Base-by-base conservation (phyloP, 2,329 filamentous ascomycete genomes). In the Fusarium abutilonis region DNA sequence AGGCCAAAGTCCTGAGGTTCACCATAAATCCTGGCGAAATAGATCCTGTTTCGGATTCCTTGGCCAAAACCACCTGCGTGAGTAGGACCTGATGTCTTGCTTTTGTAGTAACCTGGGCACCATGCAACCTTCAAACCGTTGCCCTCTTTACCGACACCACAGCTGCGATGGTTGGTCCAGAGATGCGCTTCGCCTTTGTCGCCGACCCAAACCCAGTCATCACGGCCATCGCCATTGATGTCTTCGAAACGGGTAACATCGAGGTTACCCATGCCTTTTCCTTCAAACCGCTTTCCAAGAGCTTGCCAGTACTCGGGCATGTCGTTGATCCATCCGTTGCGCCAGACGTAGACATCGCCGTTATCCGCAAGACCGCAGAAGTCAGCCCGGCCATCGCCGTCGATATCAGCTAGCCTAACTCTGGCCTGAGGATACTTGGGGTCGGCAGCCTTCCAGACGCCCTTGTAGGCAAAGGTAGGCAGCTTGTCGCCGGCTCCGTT, bases 231-330 rank as follows among this genome's bases (percentile, higher is more conserved):
- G 8, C 41, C 48, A 26, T 56, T 51, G 38, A 72, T 60, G 32
- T 72, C 70, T 15, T 65, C 57, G 21, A 70, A 67, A 1, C 60
- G 57, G 3, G 68, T 36, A 3, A 69, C 69, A 6, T 26, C 21
- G 4, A 65, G 13, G 36, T 69, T 52, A 1, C 67, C 68, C 52
- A 64, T 70, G n/a, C 14, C n/a, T 35, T 66, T 59, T 6, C 34
- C 52, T 2, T 45, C 46, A 34, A 69, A 73, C 2, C 60, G 39
- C 17, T 55, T n/a, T 4, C 60, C 72, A 32, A 77, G 63, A 4
- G 61, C 45, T 54, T 78, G 73, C 74, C 75, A 78, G 8, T 50
- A 50, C 6, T 42, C 19, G 9, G 47, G 47, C 38, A 35, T 50
- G 10, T 50, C 47, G 14, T 50, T 17, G 38, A 50, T 35, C 47